phyloP scores from a whole-genome alignment of 2,329 filamentous ascomycete species.

The Colletotrichum liaoningense region DNA sequence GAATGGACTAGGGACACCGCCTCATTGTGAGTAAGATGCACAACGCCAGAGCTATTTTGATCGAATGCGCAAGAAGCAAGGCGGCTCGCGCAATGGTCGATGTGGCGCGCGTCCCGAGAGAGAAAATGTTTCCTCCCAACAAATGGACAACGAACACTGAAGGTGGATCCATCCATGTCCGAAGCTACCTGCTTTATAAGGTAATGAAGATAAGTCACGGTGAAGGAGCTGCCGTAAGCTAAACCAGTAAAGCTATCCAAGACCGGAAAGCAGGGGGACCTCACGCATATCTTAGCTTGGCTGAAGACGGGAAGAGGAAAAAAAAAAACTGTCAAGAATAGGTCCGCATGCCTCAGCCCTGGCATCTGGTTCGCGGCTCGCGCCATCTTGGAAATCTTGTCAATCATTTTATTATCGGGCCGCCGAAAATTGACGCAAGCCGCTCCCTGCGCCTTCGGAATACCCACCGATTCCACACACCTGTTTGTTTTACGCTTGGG shows the following conservation, averaged over 20 bases:
- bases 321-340: neutral
- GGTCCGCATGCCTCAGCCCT: constrained; percentile 11
- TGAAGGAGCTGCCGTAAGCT: neutral
- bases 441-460: neutral
- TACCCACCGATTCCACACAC: neutral
- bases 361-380: constrained; percentile 12
- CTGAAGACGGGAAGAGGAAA: no score
- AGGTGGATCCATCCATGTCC: neutral
- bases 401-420: constrained; percentile 2
- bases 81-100: neutral
- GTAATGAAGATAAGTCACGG: neutral
- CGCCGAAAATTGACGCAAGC: constrained; percentile 18
- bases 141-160: neutral
- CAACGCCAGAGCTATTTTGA: neutral
- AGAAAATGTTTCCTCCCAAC: neutral
- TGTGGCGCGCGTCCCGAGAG: neutral
- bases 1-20: neutral
- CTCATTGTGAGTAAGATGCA: neutral
- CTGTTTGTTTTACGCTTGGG: neutral
- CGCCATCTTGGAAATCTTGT: neutral
- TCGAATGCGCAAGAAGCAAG: neutral
- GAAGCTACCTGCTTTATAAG: neutral
- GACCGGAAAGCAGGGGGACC: neutral
- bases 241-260: neutral
- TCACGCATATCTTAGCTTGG: neutral